Base-by-base conservation (phyloP, 169 alveolate species). In the Cryptosporidium bovis region DNA sequence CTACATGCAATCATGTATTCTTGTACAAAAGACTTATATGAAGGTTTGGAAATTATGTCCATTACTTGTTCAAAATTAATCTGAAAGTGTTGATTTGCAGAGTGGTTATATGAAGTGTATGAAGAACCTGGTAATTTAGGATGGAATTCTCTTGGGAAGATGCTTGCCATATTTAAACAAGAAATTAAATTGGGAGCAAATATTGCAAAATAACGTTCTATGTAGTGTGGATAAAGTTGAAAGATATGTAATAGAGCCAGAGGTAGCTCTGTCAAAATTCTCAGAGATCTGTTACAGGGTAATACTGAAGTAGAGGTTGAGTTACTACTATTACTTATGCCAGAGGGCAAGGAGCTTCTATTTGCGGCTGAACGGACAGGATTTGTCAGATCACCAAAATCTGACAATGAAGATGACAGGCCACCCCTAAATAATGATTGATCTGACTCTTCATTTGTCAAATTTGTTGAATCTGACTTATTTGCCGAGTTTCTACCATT, bases 1-100 rank as follows among this genome's bases (percentile, higher is more conserved):
- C 87, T 77, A 50, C 87, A 77, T 56, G 87, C 62, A 62, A 77
- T 48, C 71, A 77, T 77, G 51, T 77, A 77, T n/a, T 77, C 87
- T 18, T 77, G 87, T 24, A 77, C 77, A 13, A 77, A 24, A 36
- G 87, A 77, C 40, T 62, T 56, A 46, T 55, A 77, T 34, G 69
- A 40, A 8, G 69, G n/a, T 16, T 68, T 58, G n/a, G 64, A 71
- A n/a, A 77, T 10, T 16, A 77, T 60, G 5, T 77, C 87, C 64
- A 71, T 68, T 24, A 77, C 51, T 40, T 77, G 71, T 34, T 77
- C 87, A 27, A 62, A 40, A 31, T 12, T 60, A 16, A 60, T 24
- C 56, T 77, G 71, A 34, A 69, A 55, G 48, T 40, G 48, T 62
- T 77, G 87, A 24, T 40, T 56, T 8, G 64, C 46, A 4, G 50